A percentile compares a stretch with the other conserved stretches of the same genome.
These are phyloP conservation scores for Fraxinus xanthoxyloides DNA, from an alignment of 305 asterid genomes.

Conservation along the genomic window DNA sequence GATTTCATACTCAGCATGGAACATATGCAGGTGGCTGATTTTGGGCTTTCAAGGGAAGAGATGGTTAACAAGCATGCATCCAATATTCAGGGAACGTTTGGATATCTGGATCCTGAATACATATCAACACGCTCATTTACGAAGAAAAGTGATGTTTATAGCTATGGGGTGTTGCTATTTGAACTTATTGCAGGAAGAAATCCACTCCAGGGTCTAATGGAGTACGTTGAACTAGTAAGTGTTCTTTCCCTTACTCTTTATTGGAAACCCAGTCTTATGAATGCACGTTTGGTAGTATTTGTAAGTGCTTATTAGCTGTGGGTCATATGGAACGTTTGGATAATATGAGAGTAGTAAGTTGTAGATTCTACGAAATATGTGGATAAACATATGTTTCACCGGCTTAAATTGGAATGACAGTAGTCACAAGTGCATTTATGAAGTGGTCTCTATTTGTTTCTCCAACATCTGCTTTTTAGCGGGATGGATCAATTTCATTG, in stretches of 20 bases:
- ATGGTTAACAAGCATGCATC: constrained; percentile 57
- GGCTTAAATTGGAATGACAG: not conserved
- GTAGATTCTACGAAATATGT: not conserved
- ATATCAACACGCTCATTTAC: constrained; percentile 76
- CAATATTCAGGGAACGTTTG: constrained; percentile 77
- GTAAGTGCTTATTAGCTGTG: not conserved
- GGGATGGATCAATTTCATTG: not conserved
- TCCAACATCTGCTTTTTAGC: not conserved
- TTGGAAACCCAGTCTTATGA: constrained; percentile 4
- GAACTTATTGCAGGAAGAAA: constrained; percentile 81
- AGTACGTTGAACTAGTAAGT: constrained; percentile 77
- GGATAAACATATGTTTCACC: not conserved
- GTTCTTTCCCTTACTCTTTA: constrained; percentile 11
- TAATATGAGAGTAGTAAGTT: not conserved
- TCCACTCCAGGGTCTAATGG: constrained; percentile 88
- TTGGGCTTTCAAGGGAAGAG: constrained; percentile 93
- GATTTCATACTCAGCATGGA: constrained; percentile 16
- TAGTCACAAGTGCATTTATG: not conserved
- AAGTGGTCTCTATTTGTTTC: not conserved
- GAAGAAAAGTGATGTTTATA: constrained; percentile 80
- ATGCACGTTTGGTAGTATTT: not conserved
- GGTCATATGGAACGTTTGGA: not conserved
- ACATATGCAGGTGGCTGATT: constrained; percentile 68
- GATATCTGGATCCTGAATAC: constrained; percentile 89
- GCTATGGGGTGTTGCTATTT: constrained; percentile 81